Base-by-base conservation (phyloP, 2,329 filamentous ascomycete species). In the Arthrobotrys iridis region DNA sequence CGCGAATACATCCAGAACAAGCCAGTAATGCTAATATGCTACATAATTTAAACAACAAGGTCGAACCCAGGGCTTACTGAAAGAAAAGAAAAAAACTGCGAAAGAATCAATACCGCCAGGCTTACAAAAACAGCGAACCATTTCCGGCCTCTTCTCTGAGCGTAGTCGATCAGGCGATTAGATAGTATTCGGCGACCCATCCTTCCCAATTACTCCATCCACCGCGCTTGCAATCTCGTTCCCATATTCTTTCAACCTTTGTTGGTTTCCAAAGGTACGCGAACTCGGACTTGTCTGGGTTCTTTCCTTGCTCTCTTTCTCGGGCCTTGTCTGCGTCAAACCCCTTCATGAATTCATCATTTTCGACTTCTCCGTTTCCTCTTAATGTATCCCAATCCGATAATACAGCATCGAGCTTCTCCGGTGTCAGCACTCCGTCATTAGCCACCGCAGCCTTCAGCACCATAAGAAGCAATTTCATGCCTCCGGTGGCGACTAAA, bases 151-250 rank as follows among this genome's bases (percentile, higher is more conserved):
- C 5, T 24, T 41, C 37, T 37, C 48, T n/a, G 50, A 5, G n/a
- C 37, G 22, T 55, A 37, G n/a, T 24, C 50, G 18, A 55, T 72
- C 35, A 74, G 60, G 70, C 70, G 26, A 74, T 74, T 26, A 76
- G 35, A 55, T 76, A 76, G 26, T 68, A 76, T 45, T 76, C 71
- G 4, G 71, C 71, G 7, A 76, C 71, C 71, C 71, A 76, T 20
- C 63, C 63, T 46, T 76, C 71, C 71, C 71, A 76, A 59, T 76
- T 76, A 70, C 71, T 76, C 71, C 71, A 76, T 18, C 71, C 71
- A 4, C 71, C 71, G 48, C 63, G 41, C 33, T 76, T 76, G 33
- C 71, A 76, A 59, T 76, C 71, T 57, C 71, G 33, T 52, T 76
- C 71, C 71, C 71, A 76, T 28, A 76, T 76, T 28, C 71, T 63